phyloP scores from a whole-genome alignment of 1,139 yeast species.

The Kurtzmaniella quercitrusa region DNA sequence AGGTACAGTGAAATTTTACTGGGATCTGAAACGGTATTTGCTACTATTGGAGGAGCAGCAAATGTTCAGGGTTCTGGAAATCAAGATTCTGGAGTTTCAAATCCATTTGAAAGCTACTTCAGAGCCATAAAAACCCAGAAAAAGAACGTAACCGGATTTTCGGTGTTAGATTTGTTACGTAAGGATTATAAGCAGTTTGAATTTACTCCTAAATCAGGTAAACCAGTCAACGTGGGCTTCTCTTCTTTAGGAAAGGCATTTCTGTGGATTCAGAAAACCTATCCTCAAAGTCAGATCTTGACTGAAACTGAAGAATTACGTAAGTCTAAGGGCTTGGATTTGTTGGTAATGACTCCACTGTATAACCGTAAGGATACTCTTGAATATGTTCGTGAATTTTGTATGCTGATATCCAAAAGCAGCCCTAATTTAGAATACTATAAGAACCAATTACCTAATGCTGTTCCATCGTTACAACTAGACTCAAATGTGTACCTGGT shows the following conservation, averaged over 20 bases:
- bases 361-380: conserved; percentile 38
- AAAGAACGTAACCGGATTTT: conserved; percentile 57
- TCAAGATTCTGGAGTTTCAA: neutral
- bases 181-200: conserved; percentile 83
- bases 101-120: conserved; percentile 21
- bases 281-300: conserved; percentile 29
- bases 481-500: conserved; percentile 14
- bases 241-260: conserved; percentile 69
- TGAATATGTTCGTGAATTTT: conserved; percentile 56
- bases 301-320: conserved; percentile 34
- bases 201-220: conserved; percentile 27
- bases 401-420: conserved; percentile 26
- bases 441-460: conserved; percentile 16
- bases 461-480: conserved; percentile 15
- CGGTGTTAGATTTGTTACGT: conserved; percentile 56
- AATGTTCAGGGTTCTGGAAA: too few relatives aligned
- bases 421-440: conserved; percentile 6
- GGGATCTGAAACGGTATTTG: conserved; percentile 1
- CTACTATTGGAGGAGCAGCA: neutral
- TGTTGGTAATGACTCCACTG: conserved; percentile 60
- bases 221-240: conserved; percentile 52
- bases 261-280: conserved; percentile 46
- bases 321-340: conserved; percentile 41
- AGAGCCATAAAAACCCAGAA: conserved; percentile 49
- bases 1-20: conserved; percentile 23